phyloP scores from a whole-genome alignment of 495 filamentous ascomycete genomes.

The Cercophora scortea region DNA sequence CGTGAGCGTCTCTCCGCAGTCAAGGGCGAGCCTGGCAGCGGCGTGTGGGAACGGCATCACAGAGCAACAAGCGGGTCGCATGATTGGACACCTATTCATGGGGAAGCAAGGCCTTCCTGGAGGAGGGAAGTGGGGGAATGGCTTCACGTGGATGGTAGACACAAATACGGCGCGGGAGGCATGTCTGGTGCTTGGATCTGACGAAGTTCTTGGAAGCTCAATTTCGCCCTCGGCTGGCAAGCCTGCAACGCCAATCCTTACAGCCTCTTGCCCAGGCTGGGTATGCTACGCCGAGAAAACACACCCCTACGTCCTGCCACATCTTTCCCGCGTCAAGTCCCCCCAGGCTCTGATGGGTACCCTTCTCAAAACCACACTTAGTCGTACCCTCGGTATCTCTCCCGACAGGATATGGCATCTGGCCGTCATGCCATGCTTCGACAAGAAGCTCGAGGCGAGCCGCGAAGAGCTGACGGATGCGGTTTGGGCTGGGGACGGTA shows the following conservation, averaged over 20 bases:
- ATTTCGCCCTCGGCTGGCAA: constrained; percentile 10
- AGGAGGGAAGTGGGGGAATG: constrained; percentile 62
- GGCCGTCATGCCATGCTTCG: constrained; percentile 96
- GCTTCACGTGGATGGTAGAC: constrained; percentile 82
- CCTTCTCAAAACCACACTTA: constrained; percentile 75
- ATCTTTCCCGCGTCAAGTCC: constrained; percentile 85
- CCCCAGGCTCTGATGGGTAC: constrained; percentile 90
- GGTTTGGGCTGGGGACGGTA: constrained; percentile 52
- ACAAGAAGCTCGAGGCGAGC: constrained; percentile 96
- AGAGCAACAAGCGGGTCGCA: constrained; percentile 62
- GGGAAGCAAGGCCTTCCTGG: constrained; percentile 58
- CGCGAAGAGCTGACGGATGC: constrained; percentile 82
- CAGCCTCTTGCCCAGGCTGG: constrained; percentile 93
- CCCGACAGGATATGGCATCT: constrained; percentile 87
- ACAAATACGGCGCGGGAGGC: constrained; percentile 74
- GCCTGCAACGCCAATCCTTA: constrained; percentile 62
- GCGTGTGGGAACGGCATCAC: constrained; percentile 68
- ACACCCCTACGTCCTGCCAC: constrained; percentile 84
- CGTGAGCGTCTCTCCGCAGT: constrained; percentile 86
- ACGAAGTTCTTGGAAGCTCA: constrained; percentile 50
- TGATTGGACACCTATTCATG: constrained; percentile 75
- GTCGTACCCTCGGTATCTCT: constrained; percentile 57
- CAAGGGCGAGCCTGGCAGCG: constrained; percentile 77
- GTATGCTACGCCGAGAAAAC: constrained; percentile 98
- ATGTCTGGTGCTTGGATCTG: constrained; percentile 69